phyloP scores from a whole-genome alignment of 1,139 yeast species.

The Kodamaea arcana region DNA sequence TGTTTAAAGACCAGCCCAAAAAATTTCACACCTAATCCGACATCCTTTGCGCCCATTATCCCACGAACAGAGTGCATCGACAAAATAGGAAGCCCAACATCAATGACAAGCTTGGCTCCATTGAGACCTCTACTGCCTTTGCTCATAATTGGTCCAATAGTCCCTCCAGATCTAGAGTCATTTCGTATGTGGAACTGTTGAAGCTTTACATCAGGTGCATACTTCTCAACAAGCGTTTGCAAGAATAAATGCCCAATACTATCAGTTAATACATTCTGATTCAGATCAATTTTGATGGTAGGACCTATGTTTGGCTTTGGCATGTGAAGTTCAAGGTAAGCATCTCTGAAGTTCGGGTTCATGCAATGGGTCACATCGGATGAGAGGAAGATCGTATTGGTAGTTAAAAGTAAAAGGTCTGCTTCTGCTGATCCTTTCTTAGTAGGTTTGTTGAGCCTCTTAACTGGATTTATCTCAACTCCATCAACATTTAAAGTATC shows the following conservation, averaged over 20 bases:
- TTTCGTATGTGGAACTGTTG: conserved; percentile 45
- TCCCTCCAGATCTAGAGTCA: conserved; percentile 42
- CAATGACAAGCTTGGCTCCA: conserved; percentile 41
- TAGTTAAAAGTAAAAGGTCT: conserved; percentile 9
- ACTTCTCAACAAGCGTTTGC: conserved; percentile 23
- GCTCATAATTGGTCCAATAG: conserved; percentile 44
- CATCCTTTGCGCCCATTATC: conserved; percentile 39
- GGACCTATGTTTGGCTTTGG: conserved; percentile 44
- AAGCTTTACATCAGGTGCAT: conserved; percentile 22
- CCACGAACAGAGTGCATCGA: conserved; percentile 47
- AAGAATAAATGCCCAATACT: conserved; percentile 25
- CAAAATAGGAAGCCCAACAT: conserved; percentile 44
- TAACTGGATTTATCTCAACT: too few species aligned
- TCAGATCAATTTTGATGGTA: conserved; percentile 37
- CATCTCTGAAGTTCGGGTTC: conserved; percentile 40
- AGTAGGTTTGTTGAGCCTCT: neutral
- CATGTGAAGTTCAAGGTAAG: conserved; percentile 35
- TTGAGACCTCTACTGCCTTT: conserved; percentile 21
- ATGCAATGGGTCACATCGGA: conserved; percentile 47
- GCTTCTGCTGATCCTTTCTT: neutral
- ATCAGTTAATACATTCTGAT: conserved; percentile 44
- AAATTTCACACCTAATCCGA: conserved; percentile 39
- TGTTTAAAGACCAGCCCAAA: conserved; percentile 35
- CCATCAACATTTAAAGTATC: too few species aligned
- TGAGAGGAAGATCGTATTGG: conserved; percentile 30